Evolutionary conservation across 1,139 yeast species (phyloP), one percentile per base, ranked within the genome.

Genomic region (Debaryomyces coudertii): DNA sequence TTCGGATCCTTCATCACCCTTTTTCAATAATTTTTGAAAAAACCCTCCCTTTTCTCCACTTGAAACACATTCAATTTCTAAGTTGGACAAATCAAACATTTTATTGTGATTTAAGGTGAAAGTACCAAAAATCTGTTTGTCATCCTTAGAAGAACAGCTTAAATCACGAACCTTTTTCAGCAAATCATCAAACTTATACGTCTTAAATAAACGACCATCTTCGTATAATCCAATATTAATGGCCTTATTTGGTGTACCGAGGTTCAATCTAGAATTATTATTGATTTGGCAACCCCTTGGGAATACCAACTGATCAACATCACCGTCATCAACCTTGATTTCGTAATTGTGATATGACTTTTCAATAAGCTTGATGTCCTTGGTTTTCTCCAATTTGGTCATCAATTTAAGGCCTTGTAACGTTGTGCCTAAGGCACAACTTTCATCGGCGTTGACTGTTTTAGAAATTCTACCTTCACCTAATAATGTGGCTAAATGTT

Each of bases 391-490:
- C 75, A 79, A 44, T 29, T 58, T 53, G 9, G 73, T 68, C 52
- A 73, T 74, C 51, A 70, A 62, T 49, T 67, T 67, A 47, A 90
- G 87, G 11, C 95, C 99, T 52, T 90, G 79, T 40, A 87, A 71
- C 11, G 97, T 83, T 5, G 95, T 83, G 45, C 99, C 99, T 58
- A 89, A 75, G 11, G 90, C 96, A 48, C 90, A 90, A 49, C 97
- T 84, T 67, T 93, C 99, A 67, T 93, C 99, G 0, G 99, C 95
- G 64, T 93, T 93, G 42, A 95, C 96, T 46, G 86, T 89, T 63
- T 86, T 90, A n/a, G 96, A 78, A 42, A 95, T 73, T 46, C 75
- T 71, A 2, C 79, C 83, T 25, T 82, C 83, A 2, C 85, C 85
- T 36, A 85, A 69, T 39, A 87, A 72, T 4, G 77, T 64, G 5